These are phyloP conservation scores for Fusarium nurragi DNA, from an alignment of 2,329 filamentous ascomycete species.

Conservation along the genomic window DNA sequence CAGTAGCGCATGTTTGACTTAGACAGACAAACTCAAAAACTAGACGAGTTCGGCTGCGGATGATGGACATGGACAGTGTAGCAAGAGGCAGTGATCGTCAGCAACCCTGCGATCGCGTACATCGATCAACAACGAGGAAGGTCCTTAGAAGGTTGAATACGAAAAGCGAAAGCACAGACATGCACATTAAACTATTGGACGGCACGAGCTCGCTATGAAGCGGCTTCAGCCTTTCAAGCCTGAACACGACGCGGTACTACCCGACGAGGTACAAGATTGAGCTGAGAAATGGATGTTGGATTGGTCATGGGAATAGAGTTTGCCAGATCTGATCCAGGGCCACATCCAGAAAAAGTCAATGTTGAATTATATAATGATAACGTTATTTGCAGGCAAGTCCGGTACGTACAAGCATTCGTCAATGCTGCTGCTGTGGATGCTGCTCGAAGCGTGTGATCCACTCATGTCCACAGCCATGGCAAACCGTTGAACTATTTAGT, in stretches of 20 bases:
- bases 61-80: slow-evolving; percentile 18
- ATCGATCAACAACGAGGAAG: slow-evolving; percentile 19
- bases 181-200: neutral
- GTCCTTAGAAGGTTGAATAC: neutral
- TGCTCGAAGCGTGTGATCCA: slow-evolving; percentile 22
- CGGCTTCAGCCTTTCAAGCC: neutral
- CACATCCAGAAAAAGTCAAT: slow-evolving; percentile 1
- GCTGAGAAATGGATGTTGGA: slow-evolving; percentile 8
- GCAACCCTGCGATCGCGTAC: slow-evolving; percentile 19
- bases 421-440: neutral
- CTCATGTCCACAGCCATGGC: neutral
- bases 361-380: neutral
- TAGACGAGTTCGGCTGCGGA: slow-evolving; percentile 25
- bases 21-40: slow-evolving; percentile 14
- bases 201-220: too few species aligned
- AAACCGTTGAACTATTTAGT: slow-evolving; percentile 23
- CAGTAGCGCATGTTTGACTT: neutral
- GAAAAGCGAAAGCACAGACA: slow-evolving; percentile 16
- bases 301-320: slow-evolving; percentile 8
- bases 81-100: slow-evolving; percentile 29
- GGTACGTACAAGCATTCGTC: neutral
- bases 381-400: neutral
- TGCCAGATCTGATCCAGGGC: neutral
- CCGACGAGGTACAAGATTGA: neutral
- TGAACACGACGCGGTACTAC: slow-evolving; percentile 10